Evolutionary conservation across 345 rosid genomes (phyloP), one percentile per base, ranked within the genome.

Genomic region (Gossypium ekmanianum): DNA sequence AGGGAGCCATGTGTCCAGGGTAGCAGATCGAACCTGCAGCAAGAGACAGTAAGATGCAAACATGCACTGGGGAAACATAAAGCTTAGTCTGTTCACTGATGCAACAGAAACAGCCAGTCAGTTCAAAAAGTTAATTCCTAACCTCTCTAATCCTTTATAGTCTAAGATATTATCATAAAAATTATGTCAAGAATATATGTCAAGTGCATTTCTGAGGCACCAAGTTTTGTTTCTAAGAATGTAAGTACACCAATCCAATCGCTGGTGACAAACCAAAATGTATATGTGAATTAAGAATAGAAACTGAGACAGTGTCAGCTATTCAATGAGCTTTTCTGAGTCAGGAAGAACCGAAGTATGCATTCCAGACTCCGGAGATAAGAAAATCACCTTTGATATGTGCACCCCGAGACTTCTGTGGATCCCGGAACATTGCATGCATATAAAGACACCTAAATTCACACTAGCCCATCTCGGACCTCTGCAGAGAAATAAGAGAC

Each of bases 391-490:
- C 98, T 95, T 95, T n/a, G 99, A 93, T 79, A 95, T 93, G 81
- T 95, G 99, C 43, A 95, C 99, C 73, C 98, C 98, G 58, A 94
- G 98, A 86, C 97, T 92, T 81, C 99, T 87, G 85, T 95, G 98
- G 61, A 89, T 86, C 75, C 99, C 99, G 41, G 99, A 93, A 81
- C 99, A 95, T 59, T 91, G 98, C 97, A 95, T 95, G 86, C 99
- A 95, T 78, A 95, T 89, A 84, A 95, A 91, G 81, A 95, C 88
- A 71, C 99, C 98, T 79, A 95, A 85, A 83, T 95, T 95, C 79
- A 95, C 98, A 85, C 98, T 93, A 68, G 99, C 98, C 99, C 99
- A 95, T 85, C 97, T 87, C 73, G 99, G 99, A 84, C 92, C 96
- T 87, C 98, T 93, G 91, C 84, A 84, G 1, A 55, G 72, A 27